These are phyloP conservation scores for Selaginella moellendorffii DNA, from an alignment of 75 land plant genomes.

Conservation along the genomic window DNA sequence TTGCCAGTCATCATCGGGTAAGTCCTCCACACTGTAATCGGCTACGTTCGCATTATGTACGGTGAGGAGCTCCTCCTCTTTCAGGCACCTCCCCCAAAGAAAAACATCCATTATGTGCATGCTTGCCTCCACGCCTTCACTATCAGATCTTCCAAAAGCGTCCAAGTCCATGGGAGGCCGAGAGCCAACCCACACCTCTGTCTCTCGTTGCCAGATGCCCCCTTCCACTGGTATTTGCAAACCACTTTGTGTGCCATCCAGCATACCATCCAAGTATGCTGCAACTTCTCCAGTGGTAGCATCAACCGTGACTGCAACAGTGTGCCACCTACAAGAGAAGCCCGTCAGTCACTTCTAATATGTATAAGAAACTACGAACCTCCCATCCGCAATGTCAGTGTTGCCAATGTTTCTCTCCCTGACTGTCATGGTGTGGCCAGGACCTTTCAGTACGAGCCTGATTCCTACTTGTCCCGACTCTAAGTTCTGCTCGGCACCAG, in stretches of 20 bases:
- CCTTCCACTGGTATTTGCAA: constrained; percentile 39
- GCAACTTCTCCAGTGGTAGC: constrained; percentile 83
- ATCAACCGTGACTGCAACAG: constrained; percentile 86
- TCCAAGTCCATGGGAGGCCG: constrained; percentile 93
- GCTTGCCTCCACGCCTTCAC: constrained; percentile 91
- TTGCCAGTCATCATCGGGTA: constrained; percentile 80
- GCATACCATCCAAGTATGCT: constrained; percentile 71
- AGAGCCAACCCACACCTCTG: constrained; percentile 81
- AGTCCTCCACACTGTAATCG: constrained; percentile 39
- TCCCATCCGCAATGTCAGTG: constrained; percentile 92
- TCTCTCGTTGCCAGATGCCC: constrained; percentile 74
- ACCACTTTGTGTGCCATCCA: constrained; percentile 55
- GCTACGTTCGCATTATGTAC: constrained; percentile 37
- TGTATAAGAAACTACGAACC: constrained; percentile 26
- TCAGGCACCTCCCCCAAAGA: constrained; percentile 87
- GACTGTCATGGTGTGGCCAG: constrained; percentile 69
- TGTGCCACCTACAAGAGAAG: constrained; percentile 71
- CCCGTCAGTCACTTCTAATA: not conserved
- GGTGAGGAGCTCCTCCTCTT: constrained; percentile 77
- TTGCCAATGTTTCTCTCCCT: constrained; percentile 81
- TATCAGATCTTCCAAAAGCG: constrained; percentile 98
- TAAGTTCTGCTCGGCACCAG: constrained; percentile 67
- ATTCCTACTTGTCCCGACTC: constrained; percentile 99
- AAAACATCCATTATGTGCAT: constrained; percentile 99
- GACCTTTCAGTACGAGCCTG: constrained; percentile 73